Conservation (phyloP, 305 asterid genomes). For the Galium porrigens region DNA sequence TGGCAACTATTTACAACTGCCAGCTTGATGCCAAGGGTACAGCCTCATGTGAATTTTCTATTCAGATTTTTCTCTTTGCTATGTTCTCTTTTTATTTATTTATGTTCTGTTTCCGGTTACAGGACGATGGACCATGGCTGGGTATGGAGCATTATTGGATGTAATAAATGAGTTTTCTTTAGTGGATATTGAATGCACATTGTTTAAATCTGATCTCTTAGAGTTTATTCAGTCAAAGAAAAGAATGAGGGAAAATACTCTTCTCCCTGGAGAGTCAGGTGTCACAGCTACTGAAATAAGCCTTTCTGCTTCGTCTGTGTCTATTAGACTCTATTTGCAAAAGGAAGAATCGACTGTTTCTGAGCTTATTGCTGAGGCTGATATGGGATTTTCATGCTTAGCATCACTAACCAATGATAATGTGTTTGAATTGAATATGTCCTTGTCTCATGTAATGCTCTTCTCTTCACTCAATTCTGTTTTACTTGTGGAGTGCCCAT, state of each 20-base stretch:
- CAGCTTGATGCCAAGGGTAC: conserved; percentile 58
- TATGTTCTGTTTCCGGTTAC: conserved; percentile 19
- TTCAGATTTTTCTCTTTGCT: conserved; percentile 6
- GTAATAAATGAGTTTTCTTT: conserved; percentile 52
- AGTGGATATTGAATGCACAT: conserved; percentile 38
- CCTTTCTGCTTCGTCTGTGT: conserved; percentile 43
- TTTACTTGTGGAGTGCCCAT: conserved; percentile 52
- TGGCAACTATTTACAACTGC: conserved; percentile 48
- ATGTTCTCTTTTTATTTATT: conserved; percentile 1
- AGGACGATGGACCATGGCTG: conserved; percentile 41
- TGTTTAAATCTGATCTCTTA: conserved; percentile 38
- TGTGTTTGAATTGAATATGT: conserved; percentile 31
- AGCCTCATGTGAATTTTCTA: conserved; percentile 12
- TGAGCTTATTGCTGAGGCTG: conserved; percentile 56
- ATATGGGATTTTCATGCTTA: conserved; percentile 46
- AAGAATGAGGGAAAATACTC: conserved; percentile 25
- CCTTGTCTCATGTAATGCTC: conserved; percentile 46
- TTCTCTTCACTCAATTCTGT: conserved; percentile 65
- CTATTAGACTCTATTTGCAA: conserved; percentile 37
- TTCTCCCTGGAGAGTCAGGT: conserved; percentile 30
- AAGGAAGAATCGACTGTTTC: conserved; percentile 38
- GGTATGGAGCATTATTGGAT: conserved; percentile 45
- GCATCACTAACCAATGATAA: conserved; percentile 38
- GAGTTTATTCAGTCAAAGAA: conserved; percentile 43
- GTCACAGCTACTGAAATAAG: conserved; percentile 36